A percentile compares a stretch with the other conserved stretches of the same genome.
Evolutionary conservation across 805 yeast species (phyloP).

Genomic region (Barnettozyma sp.): DNA sequence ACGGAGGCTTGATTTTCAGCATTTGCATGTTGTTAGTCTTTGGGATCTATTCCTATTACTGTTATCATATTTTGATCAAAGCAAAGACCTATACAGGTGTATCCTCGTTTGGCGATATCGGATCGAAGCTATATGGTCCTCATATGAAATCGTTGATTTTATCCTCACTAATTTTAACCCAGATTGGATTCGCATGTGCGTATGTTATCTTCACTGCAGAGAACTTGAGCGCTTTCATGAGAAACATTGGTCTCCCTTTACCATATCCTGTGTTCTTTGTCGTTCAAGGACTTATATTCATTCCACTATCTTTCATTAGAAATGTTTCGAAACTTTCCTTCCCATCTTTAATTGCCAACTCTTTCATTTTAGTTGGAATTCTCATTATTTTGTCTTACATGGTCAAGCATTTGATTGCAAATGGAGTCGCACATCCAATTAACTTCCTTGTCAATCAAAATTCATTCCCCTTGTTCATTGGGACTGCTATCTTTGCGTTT

Average conservation of each 20-base stretch:
- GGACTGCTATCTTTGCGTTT: slow-evolving; percentile 83
- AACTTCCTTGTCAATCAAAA: slow-evolving; percentile 43
- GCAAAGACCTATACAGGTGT: slow-evolving; percentile 56
- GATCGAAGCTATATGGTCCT: slow-evolving; percentile 52
- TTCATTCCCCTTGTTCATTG: slow-evolving; percentile 66
- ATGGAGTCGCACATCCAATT: slow-evolving; percentile 44
- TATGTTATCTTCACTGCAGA: slow-evolving; percentile 75
- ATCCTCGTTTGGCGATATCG: slow-evolving; percentile 76
- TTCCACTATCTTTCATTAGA: slow-evolving; percentile 66
- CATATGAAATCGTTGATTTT: slow-evolving; percentile 61
- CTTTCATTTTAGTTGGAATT: slow-evolving; percentile 60
- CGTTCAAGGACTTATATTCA: slow-evolving; percentile 49
- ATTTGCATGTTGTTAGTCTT: slow-evolving; percentile 45
- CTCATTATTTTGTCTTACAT: slow-evolving; percentile 56
- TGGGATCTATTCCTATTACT: slow-evolving; percentile 71
- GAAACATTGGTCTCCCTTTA: slow-evolving; percentile 40
- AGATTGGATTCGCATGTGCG: slow-evolving; percentile 75
- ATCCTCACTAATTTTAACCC: slow-evolving; percentile 59
- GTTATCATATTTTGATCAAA: slow-evolving; percentile 57
- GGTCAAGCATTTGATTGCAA: slow-evolving; percentile 35
- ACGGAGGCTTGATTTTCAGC: slow-evolving; percentile 67
- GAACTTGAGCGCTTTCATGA: slow-evolving; percentile 56
- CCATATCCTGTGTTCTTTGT: slow-evolving; percentile 39
- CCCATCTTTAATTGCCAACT: slow-evolving; percentile 65
- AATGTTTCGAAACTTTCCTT: slow-evolving; percentile 70